A percentile compares a stretch with the other conserved stretches of the same genome.
Conservation (phyloP, 345 rosid genomes). For the Lagerstroemia speciosa region DNA sequence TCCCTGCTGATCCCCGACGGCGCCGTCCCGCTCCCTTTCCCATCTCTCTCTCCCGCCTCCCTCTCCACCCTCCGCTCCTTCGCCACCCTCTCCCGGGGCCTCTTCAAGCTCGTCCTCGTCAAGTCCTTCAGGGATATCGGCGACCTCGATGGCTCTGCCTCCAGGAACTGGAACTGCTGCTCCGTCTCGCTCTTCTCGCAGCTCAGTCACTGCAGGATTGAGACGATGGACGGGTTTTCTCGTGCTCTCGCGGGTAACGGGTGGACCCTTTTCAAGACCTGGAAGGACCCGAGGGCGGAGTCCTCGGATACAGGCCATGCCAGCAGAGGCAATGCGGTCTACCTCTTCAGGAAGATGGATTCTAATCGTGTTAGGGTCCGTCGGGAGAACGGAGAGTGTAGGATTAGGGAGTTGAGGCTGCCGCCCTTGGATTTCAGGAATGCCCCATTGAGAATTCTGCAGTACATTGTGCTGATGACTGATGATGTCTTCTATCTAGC, state of each 20-base stretch:
- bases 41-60: slow-evolving; percentile 47
- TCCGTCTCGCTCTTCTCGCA: slow-evolving; percentile 51
- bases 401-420: slow-evolving; percentile 59
- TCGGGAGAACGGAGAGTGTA: slow-evolving; percentile 25
- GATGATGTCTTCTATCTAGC: slow-evolving; percentile 54
- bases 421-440: slow-evolving; percentile 57
- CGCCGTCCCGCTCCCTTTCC: slow-evolving; percentile 56
- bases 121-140: background rate
- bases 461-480: slow-evolving; percentile 47
- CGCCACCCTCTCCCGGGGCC: slow-evolving; percentile 51
- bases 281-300: slow-evolving; percentile 20
- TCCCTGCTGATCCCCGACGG: slow-evolving; percentile 33
- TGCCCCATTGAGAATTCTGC: slow-evolving; percentile 64
- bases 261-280: slow-evolving; percentile 59
- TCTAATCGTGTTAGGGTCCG: slow-evolving; percentile 34
- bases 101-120: slow-evolving; percentile 53
- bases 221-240: slow-evolving; percentile 52
- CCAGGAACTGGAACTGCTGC: slow-evolving; percentile 61
- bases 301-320: slow-evolving; percentile 11
- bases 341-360: slow-evolving; percentile 61
- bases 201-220: slow-evolving; percentile 33
- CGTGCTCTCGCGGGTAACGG: slow-evolving; percentile 52
- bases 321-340: slow-evolving; percentile 16
- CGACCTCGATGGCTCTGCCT: slow-evolving; percentile 9
- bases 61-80: slow-evolving; percentile 53